Evolutionary conservation across 1,139 yeast species (phyloP), one percentile per base, ranked within the genome.

Genomic region (Hyphopichia fennica): DNA sequence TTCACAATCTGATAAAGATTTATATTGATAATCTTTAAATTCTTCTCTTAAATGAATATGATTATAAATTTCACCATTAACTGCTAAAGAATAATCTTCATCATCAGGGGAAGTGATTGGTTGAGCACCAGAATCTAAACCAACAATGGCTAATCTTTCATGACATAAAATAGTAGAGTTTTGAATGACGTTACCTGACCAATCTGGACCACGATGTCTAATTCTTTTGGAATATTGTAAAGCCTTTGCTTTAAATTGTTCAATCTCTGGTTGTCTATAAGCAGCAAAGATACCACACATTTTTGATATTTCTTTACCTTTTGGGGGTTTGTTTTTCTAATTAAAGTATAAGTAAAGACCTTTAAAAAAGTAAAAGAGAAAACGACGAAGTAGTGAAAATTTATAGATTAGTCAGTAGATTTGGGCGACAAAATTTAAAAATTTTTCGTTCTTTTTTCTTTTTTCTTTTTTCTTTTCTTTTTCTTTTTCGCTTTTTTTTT

Each of bases 261-360:
- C 84, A 47, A 87, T 82, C 51, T 89, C 87, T 39, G 84, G 86
- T 61, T 87, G 91, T 67, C 77, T 84, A 69, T 78, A 89, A 45
- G 95, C 90, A 50, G 97, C 97, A 65, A 89, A 93, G 58, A 93
- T 91, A 70, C 98, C 99, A 84, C 98, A 95, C 99, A 93, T 95
- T 25, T 9, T 22, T 5, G 11, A 7, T 6, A n/a, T 27, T 8
- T 27, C 8, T 9, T 9, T 22, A 22, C 23, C n/a, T n/a, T n/a
- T n/a, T n/a, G n/a, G n/a, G n/a, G n/a, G n/a, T n/a, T n/a, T n/a
- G n/a, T n/a, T n/a, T n/a, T n/a, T n/a, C n/a, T n/a, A n/a, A 20
- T 20, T 20, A 20, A 20, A 9, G 5, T 20, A 20, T 6, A 6
- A 9, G 9, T 9, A 6, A 20, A 20, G 9, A 20, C 23, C 9